These are phyloP conservation scores for Plasmopara halstedii DNA, from an alignment of 352 stramenopile genomes.

Conservation along the genomic window DNA sequence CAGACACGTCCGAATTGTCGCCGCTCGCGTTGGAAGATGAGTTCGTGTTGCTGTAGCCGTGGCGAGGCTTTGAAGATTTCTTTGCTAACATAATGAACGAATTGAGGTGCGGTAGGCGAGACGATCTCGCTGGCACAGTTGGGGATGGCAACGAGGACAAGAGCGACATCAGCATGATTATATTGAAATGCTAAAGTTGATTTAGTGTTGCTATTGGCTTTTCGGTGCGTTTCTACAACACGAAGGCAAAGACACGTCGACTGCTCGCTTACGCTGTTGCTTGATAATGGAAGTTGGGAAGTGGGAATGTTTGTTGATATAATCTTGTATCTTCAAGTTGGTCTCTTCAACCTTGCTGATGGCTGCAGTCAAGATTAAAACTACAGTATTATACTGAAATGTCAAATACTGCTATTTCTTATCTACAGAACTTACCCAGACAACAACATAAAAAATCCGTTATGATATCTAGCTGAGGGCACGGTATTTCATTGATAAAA, in stretches of 20 bases:
- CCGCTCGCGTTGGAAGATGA: constrained; percentile 31
- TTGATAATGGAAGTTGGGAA: constrained; percentile 3
- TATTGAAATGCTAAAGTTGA: constrained; percentile 9
- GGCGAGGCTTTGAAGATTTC: constrained; percentile 22
- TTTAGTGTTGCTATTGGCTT: not conserved
- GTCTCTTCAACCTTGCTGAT: too few species aligned
- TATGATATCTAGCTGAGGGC: too few species aligned
- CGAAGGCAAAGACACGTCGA: not conserved
- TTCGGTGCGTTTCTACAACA: constrained; percentile 1
- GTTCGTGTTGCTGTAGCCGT: constrained; percentile 23
- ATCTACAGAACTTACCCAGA: too few species aligned
- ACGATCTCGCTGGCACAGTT: constrained; percentile 2
- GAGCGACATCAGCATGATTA: constrained; percentile 15
- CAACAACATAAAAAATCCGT: too few species aligned
- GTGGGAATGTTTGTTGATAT: not conserved
- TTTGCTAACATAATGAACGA: constrained; percentile 35
- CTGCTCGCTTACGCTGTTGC: not conserved
- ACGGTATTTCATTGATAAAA: too few species aligned
- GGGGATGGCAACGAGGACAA: constrained; percentile 25
- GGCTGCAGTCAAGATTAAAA: too few species aligned
- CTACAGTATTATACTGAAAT: too few species aligned
- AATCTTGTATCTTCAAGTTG: not conserved
- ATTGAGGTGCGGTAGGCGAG: constrained; percentile 17
- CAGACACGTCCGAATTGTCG: constrained; percentile 23
- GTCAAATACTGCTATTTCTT: too few species aligned